Base-by-base conservation (phyloP, 108 stramenopile species). In the Fistulifera solaris region DNA sequence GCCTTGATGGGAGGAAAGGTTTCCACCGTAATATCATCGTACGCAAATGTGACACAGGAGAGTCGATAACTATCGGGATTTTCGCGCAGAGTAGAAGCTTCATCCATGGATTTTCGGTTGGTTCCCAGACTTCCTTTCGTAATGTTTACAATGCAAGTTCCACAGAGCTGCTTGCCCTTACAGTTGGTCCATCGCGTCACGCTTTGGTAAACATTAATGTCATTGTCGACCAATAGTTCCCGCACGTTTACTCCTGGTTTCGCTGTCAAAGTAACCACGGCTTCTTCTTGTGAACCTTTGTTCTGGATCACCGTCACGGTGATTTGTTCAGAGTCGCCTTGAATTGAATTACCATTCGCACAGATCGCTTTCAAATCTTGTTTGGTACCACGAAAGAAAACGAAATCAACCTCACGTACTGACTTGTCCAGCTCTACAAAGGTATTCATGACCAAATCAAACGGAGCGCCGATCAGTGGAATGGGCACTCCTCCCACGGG, bases 101-200 rank as follows among this genome's bases (percentile, higher is more conserved):
- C 95, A 58, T 96, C 95, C 70, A 94, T 68, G 48, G 79, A 76
- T 64, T 91, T 93, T 38, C 91, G 70, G 48, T 89, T 94, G 39
- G 88, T 90, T 40, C 56, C 59, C 1, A 58, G 52, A 24, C 62
- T 38, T 48, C 93, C 93, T n/a, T 79, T 87, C 13, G 71, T 38
- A 25, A 96, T 62, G 67, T 93, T 82, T 8, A 96, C 93, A 58
- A 96, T 93, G 56, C 95, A 96, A 7, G 95, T 96, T 40, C 95
- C 95, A 68, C 95, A 96, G n/a, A 94, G 66, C 67, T 96, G 95
- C 70, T 92, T 90, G 27, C 95, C 95, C 58, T 93, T 89, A 74
- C 95, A 96, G 68, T 94, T 96, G 40, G 95, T 94, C 93, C 93
- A 96, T 27, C 91, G 62, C 38, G 95, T 93, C 19, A 94, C 48